These are phyloP conservation scores for Mucor plumbeus DNA, from an alignment of 371 early-diverging fungal genomes.

Conservation along the genomic window DNA sequence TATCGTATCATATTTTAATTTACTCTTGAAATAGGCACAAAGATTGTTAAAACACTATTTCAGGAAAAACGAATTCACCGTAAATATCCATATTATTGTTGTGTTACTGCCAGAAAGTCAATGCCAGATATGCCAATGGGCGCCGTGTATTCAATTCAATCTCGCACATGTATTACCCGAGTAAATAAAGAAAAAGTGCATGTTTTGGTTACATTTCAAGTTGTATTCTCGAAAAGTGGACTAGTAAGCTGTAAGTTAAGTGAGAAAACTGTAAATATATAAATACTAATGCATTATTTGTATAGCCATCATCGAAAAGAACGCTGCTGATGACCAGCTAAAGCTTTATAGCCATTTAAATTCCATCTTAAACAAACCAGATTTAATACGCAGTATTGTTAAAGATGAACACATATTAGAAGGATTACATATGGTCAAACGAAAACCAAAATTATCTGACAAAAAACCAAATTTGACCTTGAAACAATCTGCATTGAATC, in stretches of 20 bases:
- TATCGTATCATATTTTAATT: not conserved
- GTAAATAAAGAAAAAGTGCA: constrained; percentile 57
- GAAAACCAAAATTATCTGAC: not conserved
- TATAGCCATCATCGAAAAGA: constrained; percentile 36
- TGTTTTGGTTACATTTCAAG: constrained; percentile 62
- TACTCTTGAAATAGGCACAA: constrained; percentile 55
- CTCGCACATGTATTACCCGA: constrained; percentile 81
- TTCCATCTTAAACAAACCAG: constrained; percentile 19
- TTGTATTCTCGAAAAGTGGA: constrained; percentile 68
- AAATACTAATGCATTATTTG: not conserved
- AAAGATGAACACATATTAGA: constrained; percentile 13
- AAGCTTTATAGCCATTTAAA: constrained; percentile 22
- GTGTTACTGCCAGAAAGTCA: constrained; percentile 66
- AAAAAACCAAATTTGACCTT: not conserved
- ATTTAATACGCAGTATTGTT: constrained; percentile 15
- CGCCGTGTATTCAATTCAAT: constrained; percentile 70
- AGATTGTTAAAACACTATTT: constrained; percentile 62
- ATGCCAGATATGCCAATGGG: constrained; percentile 82
- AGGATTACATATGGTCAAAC: constrained; percentile 1
- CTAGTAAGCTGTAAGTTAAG: constrained; percentile 63
- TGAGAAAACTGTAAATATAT: not conserved
- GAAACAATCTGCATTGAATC: not conserved
- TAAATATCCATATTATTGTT: constrained; percentile 60
- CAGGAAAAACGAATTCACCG: constrained; percentile 54
- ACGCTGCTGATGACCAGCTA: constrained; percentile 29